Percentiles rank a stretch among this genome's conserved stretches.
Conservation (phyloP, 2,329 filamentous ascomycete genomes). For the Truncatella angustata region DNA sequence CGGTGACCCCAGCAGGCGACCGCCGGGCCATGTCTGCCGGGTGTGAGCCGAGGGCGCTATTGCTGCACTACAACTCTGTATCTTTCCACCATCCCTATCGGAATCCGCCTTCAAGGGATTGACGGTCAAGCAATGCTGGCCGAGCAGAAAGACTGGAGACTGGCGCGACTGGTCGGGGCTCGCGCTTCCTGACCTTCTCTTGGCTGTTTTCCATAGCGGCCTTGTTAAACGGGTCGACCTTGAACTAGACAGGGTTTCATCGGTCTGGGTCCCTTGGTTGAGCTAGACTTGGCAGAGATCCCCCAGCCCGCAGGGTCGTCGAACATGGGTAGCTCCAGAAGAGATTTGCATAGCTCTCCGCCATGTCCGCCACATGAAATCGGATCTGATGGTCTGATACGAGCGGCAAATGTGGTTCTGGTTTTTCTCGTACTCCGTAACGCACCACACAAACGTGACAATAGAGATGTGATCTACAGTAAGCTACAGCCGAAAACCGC, state of each 20-base stretch:
- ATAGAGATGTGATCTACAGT: neutral
- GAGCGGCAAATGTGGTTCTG: neutral
- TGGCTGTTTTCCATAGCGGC: neutral
- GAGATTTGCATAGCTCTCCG: constrained; percentile 10
- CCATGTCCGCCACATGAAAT: constrained; percentile 6
- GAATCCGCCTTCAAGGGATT: neutral
- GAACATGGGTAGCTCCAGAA: constrained; percentile 4
- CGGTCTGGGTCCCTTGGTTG: neutral
- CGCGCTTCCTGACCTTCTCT: neutral
- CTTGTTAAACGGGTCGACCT: neutral
- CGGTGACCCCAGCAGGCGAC: neutral
- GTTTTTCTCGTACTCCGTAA: too few relatives aligned
- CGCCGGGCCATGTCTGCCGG: neutral
- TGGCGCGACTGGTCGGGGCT: neutral
- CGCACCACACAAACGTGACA: neutral
- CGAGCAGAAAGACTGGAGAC: too few relatives aligned
- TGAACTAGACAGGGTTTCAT: neutral
- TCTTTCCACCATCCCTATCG: neutral
- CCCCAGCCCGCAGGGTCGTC: neutral
- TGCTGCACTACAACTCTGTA: neutral
- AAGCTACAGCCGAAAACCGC: neutral
- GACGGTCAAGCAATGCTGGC: neutral
- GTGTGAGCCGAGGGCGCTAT: constrained; percentile 3
- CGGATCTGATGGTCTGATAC: constrained; percentile 3
- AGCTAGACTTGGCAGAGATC: neutral